Percentiles rank a stretch among this genome's conserved stretches.
These are phyloP conservation scores for Ballota nigra DNA, from an alignment of 257 asterid species.

Conservation along the genomic window DNA sequence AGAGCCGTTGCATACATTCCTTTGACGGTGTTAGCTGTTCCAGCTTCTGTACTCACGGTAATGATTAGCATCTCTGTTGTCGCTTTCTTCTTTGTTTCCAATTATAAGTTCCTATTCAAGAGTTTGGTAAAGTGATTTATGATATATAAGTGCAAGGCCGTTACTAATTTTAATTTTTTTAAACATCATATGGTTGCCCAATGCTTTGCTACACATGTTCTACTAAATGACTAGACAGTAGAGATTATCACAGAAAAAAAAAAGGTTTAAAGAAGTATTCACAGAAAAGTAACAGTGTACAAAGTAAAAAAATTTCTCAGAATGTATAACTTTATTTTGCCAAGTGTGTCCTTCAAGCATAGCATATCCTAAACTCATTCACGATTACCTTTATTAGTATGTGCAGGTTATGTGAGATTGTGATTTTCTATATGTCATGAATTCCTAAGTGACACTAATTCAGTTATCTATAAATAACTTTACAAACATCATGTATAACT, in stretches of 20 bases:
- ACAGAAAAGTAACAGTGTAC: not conserved
- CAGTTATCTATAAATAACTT: not conserved
- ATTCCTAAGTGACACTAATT: not conserved
- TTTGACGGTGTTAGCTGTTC: slow-evolving; percentile 88
- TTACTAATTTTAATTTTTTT: not conserved
- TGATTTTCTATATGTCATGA: too few species aligned
- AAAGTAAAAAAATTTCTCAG: not conserved
- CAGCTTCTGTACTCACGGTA: slow-evolving; percentile 96
- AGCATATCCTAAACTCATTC: not conserved
- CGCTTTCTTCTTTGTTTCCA: not conserved
- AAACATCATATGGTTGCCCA: not conserved
- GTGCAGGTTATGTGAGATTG: slow-evolving; percentile 3
- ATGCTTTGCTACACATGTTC: too few species aligned
- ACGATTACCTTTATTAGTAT: not conserved
- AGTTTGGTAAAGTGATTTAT: not conserved
- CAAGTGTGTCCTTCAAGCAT: not conserved
- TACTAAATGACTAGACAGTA: too few species aligned
- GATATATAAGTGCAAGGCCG: not conserved
- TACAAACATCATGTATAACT: not conserved
- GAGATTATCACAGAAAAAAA: not conserved
- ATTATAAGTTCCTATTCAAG: not conserved
- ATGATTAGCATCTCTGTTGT: slow-evolving; percentile 14
- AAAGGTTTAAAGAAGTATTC: not conserved
- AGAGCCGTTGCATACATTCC: slow-evolving; percentile 97
- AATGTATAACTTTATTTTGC: too few species aligned